phyloP scores from a whole-genome alignment of 23 red algal species.

The Chondrus crispus region DNA sequence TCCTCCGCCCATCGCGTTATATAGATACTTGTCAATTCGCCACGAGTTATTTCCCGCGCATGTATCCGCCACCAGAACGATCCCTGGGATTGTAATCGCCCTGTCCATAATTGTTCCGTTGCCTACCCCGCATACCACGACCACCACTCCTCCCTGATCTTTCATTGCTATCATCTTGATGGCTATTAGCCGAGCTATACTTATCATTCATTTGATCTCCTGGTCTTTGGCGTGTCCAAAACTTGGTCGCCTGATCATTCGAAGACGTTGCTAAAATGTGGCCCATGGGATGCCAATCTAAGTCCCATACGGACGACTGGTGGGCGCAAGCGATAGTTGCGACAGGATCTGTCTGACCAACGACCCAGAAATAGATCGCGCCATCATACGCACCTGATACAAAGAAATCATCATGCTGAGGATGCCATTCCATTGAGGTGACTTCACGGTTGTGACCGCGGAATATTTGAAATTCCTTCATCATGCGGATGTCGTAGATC shows the following conservation, averaged over 20 bases:
- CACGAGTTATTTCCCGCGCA: too few species aligned
- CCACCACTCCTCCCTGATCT: not conserved
- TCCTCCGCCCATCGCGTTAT: too few species aligned
- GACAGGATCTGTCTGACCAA: slow-evolving; percentile 77
- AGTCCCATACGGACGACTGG: slow-evolving; percentile 88
- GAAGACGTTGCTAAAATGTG: slow-evolving; percentile 90
- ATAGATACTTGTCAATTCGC: too few species aligned
- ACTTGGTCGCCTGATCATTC: slow-evolving; percentile 93
- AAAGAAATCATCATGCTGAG: slow-evolving; percentile 83
- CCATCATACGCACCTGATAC: slow-evolving; percentile 93
- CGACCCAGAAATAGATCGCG: slow-evolving; percentile 85
- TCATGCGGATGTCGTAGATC: slow-evolving; percentile 97
- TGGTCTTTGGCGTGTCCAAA: slow-evolving; percentile 77
- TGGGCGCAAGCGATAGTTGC: slow-evolving; percentile 86
- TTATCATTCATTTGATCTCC: slow-evolving; percentile 69
- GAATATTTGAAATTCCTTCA: slow-evolving; percentile 89
- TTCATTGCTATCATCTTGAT: slow-evolving; percentile 38
- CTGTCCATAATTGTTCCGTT: slow-evolving; percentile 1
- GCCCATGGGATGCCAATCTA: slow-evolving; percentile 97
- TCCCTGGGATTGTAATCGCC: slow-evolving; percentile 11
- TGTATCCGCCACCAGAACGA: not conserved
- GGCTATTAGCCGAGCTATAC: slow-evolving; percentile 33
- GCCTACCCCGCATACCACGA: not conserved
- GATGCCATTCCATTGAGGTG: slow-evolving; percentile 95
- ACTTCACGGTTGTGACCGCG: slow-evolving; percentile 95